Base-by-base conservation (phyloP, 495 filamentous ascomycete genomes). In the Xylaria sp. region DNA sequence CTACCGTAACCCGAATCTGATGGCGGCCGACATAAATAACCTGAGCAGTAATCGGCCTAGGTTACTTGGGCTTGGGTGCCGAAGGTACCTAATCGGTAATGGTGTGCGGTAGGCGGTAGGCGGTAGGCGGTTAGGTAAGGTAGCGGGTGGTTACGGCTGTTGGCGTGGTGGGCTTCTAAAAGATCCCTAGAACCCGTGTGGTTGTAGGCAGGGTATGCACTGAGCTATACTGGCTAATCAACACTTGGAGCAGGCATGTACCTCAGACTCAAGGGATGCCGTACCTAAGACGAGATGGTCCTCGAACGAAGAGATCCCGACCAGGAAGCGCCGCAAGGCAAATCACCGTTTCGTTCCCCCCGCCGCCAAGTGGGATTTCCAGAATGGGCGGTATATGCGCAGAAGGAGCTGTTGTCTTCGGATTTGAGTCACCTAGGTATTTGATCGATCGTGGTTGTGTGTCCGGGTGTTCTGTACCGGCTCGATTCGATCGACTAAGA, bases 161-260 rank as follows among this genome's bases (percentile, higher is more conserved):
- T 64, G 19, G 59, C 26, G 61, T n/a, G 26, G 15, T 24, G 17
- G 21, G 14, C 40, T 48, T 33, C 14, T 46, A 33, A 31, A 29
- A 48, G 33, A 44, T 24, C 24, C 24, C 61, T 46, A 46, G 33
- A 35, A 14, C 24, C 4, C 5, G 61, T 15, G 41, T 5, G 24
- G 24, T 64, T 21, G 6, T 33, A 33, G 24, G 41, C 61, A 64
- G 61, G 15, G 41, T 14, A 48, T 19, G 37, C 41, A 21, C 61
- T 33, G 14, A 6, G 44, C n/a, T n/a, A n/a, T n/a, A n/a, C n/a
- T n/a, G n/a, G n/a, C n/a, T 59, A 59, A 37, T 64, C 61, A 64
- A 26, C 21, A 14, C 24, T 46, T 19, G 57, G 57, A 37, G 33
- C 26, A 2, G 57, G 57, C 17, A 55, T 12, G 8, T 55, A 24